Evolutionary conservation across 2,329 filamentous ascomycete genomes (phyloP).

Genomic region (Calonectria pseudoturangicola): DNA sequence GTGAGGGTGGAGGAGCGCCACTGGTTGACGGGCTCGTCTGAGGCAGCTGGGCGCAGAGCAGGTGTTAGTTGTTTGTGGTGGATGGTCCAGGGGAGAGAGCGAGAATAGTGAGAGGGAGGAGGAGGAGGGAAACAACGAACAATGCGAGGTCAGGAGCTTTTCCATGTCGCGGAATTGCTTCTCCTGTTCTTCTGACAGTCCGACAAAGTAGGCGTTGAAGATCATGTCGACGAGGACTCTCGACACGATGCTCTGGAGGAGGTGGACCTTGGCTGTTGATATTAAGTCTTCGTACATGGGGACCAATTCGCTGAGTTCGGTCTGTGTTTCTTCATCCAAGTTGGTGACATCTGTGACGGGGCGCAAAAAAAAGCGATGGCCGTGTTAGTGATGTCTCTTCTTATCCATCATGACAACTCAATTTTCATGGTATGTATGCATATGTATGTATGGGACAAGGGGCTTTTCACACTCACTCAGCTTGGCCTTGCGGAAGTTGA

Average conservation of each 20-base stretch:
- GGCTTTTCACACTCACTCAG: conserved; percentile 64
- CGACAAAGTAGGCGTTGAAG: conserved; percentile 79
- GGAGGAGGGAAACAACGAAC: conserved; percentile 43
- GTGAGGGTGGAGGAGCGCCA: conserved; percentile 80
- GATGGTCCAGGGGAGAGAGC: conserved; percentile 1
- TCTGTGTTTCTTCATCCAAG: conserved; percentile 63
- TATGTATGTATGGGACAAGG: too few species aligned
- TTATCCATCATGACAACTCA: not conserved
- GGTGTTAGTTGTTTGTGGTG: conserved; percentile 25
- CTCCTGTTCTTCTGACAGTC: conserved; percentile 73
- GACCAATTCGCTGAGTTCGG: conserved; percentile 69
- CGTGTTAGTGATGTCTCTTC: not conserved
- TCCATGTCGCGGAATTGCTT: conserved; percentile 70
- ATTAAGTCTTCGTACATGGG: conserved; percentile 75
- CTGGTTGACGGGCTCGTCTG: conserved; percentile 75
- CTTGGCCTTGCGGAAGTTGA: conserved; percentile 79
- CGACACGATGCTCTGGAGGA: conserved; percentile 78
- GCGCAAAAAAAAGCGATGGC: not conserved
- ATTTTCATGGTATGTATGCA: too few species aligned
- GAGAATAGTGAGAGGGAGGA: too few species aligned
- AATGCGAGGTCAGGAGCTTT: conserved; percentile 53
- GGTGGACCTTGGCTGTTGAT: conserved; percentile 73
- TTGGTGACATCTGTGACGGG: conserved; percentile 64
- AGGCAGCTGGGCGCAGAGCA: conserved; percentile 57
- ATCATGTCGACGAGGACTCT: conserved; percentile 76